Percentiles rank a stretch among this genome's conserved stretches.
Conservation (phyloP, 106 monocot genomes). For the Dendrobium nobile region DNA sequence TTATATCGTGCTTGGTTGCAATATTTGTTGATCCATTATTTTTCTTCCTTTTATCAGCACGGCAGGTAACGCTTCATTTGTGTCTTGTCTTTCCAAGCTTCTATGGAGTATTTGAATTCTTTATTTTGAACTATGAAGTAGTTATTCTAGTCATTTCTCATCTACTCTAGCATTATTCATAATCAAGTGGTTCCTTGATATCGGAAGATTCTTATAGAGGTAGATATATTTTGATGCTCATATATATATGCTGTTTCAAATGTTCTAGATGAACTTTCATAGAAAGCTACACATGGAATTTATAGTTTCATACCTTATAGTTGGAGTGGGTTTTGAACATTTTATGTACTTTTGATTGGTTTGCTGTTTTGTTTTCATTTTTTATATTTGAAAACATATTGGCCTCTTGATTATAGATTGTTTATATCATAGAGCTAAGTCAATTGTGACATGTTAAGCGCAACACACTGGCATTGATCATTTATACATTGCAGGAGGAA, state of each 20-base stretch:
- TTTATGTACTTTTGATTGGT: not conserved
- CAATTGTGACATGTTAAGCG: no score
- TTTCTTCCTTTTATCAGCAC: constrained; percentile 57
- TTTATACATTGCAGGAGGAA: no score
- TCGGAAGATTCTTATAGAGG: not conserved
- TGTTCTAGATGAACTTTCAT: not conserved
- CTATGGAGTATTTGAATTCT: not conserved
- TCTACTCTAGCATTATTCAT: not conserved
- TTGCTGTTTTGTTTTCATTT: not conserved
- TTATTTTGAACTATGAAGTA: not conserved
- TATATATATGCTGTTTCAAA: not conserved
- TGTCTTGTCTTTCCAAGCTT: not conserved
- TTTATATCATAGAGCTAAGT: not conserved
- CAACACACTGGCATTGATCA: no score
- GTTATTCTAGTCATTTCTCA: not conserved
- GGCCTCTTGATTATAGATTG: not conserved
- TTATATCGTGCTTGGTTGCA: constrained; percentile 75
- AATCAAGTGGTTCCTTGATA: not conserved
- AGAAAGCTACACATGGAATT: not conserved
- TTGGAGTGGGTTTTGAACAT: not conserved
- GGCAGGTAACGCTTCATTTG: constrained; percentile 27
- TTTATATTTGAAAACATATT: not conserved
- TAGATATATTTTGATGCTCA: not conserved
- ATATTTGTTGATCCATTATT: constrained; percentile 81
- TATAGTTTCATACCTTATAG: not conserved